These are phyloP conservation scores for Colletotrichum falcatum DNA, from an alignment of 2,329 filamentous ascomycete genomes.

Conservation along the genomic window DNA sequence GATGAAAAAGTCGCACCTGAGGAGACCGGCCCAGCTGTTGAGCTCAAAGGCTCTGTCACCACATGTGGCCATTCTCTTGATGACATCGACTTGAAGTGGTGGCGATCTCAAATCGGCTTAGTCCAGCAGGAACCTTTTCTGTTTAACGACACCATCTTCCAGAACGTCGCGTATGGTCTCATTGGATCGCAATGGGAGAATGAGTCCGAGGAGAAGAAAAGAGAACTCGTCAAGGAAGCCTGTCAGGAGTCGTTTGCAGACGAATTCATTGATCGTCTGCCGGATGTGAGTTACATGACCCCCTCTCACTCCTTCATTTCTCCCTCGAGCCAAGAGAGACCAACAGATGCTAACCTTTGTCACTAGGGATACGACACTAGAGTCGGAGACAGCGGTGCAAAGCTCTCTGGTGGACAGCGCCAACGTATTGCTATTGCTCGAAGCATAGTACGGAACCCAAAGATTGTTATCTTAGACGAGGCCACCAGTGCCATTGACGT, in stretches of 20 bases:
- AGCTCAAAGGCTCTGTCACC: constrained; percentile 64
- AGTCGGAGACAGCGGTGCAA: constrained; percentile 70
- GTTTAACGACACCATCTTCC: constrained; percentile 74
- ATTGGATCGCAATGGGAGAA: constrained; percentile 64
- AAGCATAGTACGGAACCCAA: constrained; percentile 77
- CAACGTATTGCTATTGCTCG: constrained; percentile 84
- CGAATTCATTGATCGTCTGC: constrained; percentile 75
- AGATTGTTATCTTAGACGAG: constrained; percentile 81
- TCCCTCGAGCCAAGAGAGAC: no score
- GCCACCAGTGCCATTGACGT: constrained; percentile 76
- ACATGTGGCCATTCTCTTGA: constrained; percentile 66
- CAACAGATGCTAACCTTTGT: not conserved
- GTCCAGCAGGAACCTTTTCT: constrained; percentile 77
- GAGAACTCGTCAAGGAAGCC: constrained; percentile 70
- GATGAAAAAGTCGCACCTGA: constrained; percentile 45
- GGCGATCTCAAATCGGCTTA: constrained; percentile 71
- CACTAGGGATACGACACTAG: constrained; percentile 75
- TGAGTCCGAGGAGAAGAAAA: constrained; percentile 66
- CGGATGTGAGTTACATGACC: constrained; percentile 55
- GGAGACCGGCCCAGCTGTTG: constrained; percentile 56
- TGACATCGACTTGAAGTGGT: constrained; percentile 73
- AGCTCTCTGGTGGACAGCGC: constrained; percentile 86
- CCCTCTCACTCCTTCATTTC: not conserved
- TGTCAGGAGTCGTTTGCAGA: constrained; percentile 76
- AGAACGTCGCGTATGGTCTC: constrained; percentile 72